Base-by-base conservation (phyloP, 768 basidiomycete species). In the Piloderma croceum region DNA sequence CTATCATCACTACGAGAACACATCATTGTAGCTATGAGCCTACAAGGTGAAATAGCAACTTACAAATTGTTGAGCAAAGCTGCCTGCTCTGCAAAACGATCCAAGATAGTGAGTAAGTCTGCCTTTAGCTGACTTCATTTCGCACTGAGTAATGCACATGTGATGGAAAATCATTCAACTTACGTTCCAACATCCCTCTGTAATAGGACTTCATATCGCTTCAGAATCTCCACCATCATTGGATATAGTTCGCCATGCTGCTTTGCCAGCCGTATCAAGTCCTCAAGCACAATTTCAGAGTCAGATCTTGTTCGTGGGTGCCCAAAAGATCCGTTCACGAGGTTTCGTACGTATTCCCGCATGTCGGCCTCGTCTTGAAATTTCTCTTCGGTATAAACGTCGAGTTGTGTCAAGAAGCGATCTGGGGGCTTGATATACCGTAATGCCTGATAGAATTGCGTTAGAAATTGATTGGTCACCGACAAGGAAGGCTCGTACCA, bases 311-410 rank as follows among this genome's bases (percentile, higher is more conserved):
- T 48, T 12, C 62, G 54, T 33, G 63, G 56, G 25, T 67, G 66
- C 6, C 51, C 58, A 24, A 45, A 46, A 12, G 46, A 48, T 29
- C 27, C 27, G 13, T 45, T 36, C 34, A 71, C 49, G 13, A 68
- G 34, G 35, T 51, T 52, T 24, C 63, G 69, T 25, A 76, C 67
- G 24, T 78, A 73, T 47, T 91, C 81, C 27, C 79, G 78, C 61
- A 88, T 72, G 36, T 92, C 87, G 53, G 86, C 81, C 56, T 89
- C 85, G 55, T 96, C 91, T 51, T 93, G 90, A 33, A 82, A 86
- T 50, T 89, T 87, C 58, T 93, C 90, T 46, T 94, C 90, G 0
- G 77, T 73, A 50, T 91, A 94, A 20, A 89, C 71, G 46, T 83
- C 76, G 5, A 92, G 62, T 51, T 93, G 91, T 0, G 71, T 83